Percentiles rank a stretch among this genome's conserved stretches.
Conservation (phyloP, 2,329 filamentous ascomycete genomes). For the Colletotrichum graminicola region DNA sequence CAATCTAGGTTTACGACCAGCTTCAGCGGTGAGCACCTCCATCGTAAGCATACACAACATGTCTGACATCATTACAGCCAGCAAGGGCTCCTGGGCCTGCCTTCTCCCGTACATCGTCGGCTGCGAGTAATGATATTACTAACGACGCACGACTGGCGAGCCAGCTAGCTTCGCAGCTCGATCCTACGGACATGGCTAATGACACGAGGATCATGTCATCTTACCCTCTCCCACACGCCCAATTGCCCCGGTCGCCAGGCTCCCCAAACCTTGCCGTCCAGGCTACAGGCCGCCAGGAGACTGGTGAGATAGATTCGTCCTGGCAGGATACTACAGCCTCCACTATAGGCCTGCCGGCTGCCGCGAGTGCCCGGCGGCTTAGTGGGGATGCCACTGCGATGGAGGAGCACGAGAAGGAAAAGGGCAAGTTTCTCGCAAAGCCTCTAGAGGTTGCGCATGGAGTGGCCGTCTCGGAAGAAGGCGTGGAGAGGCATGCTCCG, state of each 20-base stretch:
- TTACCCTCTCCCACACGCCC: not conserved
- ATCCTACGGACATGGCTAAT: not conserved
- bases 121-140: not conserved
- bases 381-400: slow-evolving; percentile 40
- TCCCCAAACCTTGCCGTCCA: slow-evolving; percentile 14
- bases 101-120: not conserved
- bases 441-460: slow-evolving; percentile 63
- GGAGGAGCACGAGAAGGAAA: slow-evolving; percentile 50
- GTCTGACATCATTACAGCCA: slow-evolving; percentile 13
- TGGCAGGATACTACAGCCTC: slow-evolving; percentile 20
- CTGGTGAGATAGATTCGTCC: slow-evolving; percentile 15
- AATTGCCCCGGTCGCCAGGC: slow-evolving; percentile 38
- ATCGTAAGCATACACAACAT: too few relatives aligned
- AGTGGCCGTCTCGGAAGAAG: slow-evolving; percentile 69
- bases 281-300: not conserved
- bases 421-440: slow-evolving; percentile 53
- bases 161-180: slow-evolving; percentile 3
- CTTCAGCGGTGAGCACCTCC: slow-evolving; percentile 51
- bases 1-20: slow-evolving; percentile 55
- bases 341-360: not conserved
- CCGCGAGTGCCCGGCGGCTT: not conserved
- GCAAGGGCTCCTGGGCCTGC: not conserved
- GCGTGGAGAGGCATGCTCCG: slow-evolving; percentile 60
- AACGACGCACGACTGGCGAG: not conserved
- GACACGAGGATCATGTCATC: not conserved